Evolutionary conservation across 2,329 filamentous ascomycete genomes (phyloP), one percentile per base, ranked within the genome.

Genomic region (Pseudocercospora eumusae): DNA sequence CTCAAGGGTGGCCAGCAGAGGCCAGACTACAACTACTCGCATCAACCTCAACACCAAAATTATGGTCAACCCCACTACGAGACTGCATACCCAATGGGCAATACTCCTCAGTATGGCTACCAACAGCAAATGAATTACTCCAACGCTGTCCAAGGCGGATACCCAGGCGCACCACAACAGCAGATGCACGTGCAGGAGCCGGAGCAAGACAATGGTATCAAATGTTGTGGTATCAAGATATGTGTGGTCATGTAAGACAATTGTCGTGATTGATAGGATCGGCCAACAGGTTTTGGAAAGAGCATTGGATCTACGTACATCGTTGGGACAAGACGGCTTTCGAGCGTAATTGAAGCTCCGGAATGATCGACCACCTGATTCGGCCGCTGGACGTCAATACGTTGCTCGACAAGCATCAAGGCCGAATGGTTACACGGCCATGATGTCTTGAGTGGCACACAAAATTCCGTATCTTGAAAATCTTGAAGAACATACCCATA

Each of bases 1-100:
- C 81, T 98, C 66, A 86, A 88, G 68, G 69, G 66, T 10, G 92
- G 92, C 11, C 81, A 86, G 54, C 69, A 72, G 53, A 70, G 69
- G 55, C 69, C 70, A 13, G 76, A 83, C 44, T 76, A 80, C 49
- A 47, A 60, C 36, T 33, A 54, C 33, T 72, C 75, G 56, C 77
- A 81, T 47, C 68, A 74, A 52, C 71, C 72, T 3, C 71, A 74
- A 60, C 72, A 74, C 42, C 57, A 68, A 49, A 66, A 72, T 45
- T 79, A 82, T 60, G 75, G 77, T 42, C 73, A 78, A 67, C 74
- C 76, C 33, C 73, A 80, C 50, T 74, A 75, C 62, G 61, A 75
- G 62, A 75, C 73, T 31, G 75, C 75, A n/a, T 76, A 76, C 59
- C 75, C 75, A 2, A 73, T 75, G 72, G 70, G 73, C 36, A 66